Conservation (phyloP, 129 eudicot species). For the Oenanthe sinensis region DNA sequence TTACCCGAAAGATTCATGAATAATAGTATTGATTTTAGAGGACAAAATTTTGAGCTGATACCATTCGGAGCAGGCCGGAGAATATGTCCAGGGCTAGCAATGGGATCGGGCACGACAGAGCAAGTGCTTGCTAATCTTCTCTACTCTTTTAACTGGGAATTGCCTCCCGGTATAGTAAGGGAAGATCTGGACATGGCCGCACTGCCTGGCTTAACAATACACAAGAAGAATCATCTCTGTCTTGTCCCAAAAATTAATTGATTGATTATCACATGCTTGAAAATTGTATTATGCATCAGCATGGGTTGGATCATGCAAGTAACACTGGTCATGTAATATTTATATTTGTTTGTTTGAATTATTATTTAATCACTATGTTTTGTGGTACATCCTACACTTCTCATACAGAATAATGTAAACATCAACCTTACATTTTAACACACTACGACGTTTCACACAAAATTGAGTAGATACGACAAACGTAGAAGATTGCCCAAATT, state of each 20-base stretch:
- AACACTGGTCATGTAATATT: background rate
- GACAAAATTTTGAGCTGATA: background rate
- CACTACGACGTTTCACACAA: too few species aligned
- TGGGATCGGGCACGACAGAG: background rate
- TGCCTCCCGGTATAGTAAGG: background rate
- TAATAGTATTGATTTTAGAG: background rate
- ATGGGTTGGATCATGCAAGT: slow-evolving; percentile 4
- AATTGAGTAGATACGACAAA: slow-evolving; percentile 34
- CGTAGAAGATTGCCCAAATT: slow-evolving; percentile 54
- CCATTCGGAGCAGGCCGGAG: background rate
- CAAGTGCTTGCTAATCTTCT: background rate
- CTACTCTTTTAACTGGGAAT: background rate
- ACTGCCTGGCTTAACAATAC: background rate
- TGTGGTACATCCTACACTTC: background rate
- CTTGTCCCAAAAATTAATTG: background rate
- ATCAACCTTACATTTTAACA: too few species aligned
- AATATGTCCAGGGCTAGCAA: background rate
- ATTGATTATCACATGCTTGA: background rate
- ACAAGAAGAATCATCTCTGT: background rate
- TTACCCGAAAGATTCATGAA: background rate
- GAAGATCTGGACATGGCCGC: background rate
- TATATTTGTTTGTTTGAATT: too few species aligned
- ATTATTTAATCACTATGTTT: too few species aligned
- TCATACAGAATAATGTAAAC: too few species aligned
- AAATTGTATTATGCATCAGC: background rate